phyloP scores from a whole-genome alignment of 768 basidiomycete genomes.

The Collybia mongolica region DNA sequence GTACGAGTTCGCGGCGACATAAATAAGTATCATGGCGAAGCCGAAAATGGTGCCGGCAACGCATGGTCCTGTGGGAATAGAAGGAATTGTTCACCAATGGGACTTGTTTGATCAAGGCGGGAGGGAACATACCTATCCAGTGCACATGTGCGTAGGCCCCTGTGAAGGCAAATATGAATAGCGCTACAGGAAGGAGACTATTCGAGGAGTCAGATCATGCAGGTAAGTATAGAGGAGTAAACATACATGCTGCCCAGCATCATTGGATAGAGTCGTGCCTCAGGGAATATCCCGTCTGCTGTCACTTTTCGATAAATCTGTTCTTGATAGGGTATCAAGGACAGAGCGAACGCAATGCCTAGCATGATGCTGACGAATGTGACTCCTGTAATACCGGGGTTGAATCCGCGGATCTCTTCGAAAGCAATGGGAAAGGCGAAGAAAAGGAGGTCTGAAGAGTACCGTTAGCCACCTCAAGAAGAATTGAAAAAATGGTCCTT shows the following conservation, averaged over 20 bases:
- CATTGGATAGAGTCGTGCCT: slow-evolving; percentile 41
- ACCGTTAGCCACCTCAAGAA: too few species aligned
- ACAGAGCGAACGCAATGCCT: slow-evolving; percentile 31
- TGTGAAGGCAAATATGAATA: slow-evolving; percentile 45
- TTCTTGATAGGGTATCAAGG: slow-evolving; percentile 32
- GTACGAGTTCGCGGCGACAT: slow-evolving; percentile 43
- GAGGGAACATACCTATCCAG: slow-evolving; percentile 25
- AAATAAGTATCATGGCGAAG: slow-evolving; percentile 40
- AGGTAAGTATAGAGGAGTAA: not conserved
- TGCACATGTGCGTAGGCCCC: slow-evolving; percentile 37
- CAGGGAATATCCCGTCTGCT: slow-evolving; percentile 35
- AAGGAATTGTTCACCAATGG: too few species aligned
- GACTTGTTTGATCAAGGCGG: too few species aligned
- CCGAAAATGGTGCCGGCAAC: slow-evolving; percentile 38
- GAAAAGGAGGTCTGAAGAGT: slow-evolving; percentile 29
- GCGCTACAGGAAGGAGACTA: slow-evolving; percentile 35
- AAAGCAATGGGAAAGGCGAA: slow-evolving; percentile 45
- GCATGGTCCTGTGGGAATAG: slow-evolving; percentile 9
- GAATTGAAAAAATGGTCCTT: too few species aligned
- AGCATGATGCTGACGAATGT: slow-evolving; percentile 44
- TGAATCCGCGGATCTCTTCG: slow-evolving; percentile 36
- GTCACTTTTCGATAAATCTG: slow-evolving; percentile 28
- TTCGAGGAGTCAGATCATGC: not conserved
- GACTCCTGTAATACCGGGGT: slow-evolving; percentile 36
- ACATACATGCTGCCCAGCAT: slow-evolving; percentile 38